These are phyloP conservation scores for Lasiosphaeriaceae sp. DNA, from an alignment of 495 filamentous ascomycete species.

Conservation along the genomic window DNA sequence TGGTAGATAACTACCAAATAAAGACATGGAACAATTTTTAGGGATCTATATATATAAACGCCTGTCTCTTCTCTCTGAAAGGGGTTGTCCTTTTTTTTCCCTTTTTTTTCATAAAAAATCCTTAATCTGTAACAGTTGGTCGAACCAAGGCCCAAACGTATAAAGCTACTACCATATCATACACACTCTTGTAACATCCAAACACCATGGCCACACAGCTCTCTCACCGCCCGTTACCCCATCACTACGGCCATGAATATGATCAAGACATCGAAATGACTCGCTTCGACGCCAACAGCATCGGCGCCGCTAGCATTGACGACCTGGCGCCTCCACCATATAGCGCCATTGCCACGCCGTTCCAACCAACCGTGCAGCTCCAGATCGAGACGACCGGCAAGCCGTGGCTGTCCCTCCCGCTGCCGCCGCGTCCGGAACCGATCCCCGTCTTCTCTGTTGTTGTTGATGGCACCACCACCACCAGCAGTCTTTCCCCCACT, in stretches of 20 bases:
- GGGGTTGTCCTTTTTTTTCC: no score
- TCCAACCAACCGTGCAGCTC: conserved; percentile 35
- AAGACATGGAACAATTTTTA: no score
- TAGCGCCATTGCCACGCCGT: conserved; percentile 12
- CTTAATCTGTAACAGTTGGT: no score
- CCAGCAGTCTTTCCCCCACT: no score
- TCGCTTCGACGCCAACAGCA: conserved; percentile 12
- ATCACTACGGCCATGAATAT: neutral
- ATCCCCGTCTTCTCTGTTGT: conserved; percentile 41
- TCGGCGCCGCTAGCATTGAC: conserved; percentile 7
- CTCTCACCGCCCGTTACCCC: neutral
- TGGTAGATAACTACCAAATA: no score
- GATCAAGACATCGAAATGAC: neutral
- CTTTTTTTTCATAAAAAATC: no score
- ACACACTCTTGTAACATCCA: no score
- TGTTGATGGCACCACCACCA: no score
- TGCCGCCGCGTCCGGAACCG: conserved; percentile 36
- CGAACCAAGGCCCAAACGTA: no score
- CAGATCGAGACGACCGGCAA: conserved; percentile 47
- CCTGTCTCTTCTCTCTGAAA: no score
- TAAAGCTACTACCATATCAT: no score
- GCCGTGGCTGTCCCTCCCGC: conserved; percentile 38
- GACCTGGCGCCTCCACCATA: conserved; percentile 1
- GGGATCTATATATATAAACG: no score
- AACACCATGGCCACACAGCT: neutral